Evolutionary conservation across 495 filamentous ascomycete genomes (phyloP).

Genomic region (Darksidea phi): DNA sequence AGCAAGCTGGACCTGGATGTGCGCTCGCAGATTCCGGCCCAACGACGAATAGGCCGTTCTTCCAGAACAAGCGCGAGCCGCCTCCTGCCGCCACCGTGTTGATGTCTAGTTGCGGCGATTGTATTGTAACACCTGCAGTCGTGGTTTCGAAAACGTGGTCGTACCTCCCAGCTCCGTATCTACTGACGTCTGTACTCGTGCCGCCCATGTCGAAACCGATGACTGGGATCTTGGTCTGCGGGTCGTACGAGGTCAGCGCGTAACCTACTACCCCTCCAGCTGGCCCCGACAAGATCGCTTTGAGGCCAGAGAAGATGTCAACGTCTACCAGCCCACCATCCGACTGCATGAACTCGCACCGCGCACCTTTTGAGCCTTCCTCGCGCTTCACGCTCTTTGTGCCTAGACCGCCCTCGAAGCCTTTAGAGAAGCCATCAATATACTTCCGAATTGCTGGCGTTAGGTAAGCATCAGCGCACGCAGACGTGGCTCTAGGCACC

Average conservation of each 20-base stretch:
- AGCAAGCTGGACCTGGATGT: conserved; percentile 91
- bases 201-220: conserved; percentile 98
- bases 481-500: conserved; percentile 82
- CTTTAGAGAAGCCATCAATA: conserved; percentile 79
- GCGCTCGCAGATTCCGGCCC: conserved; percentile 92
- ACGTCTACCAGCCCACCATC: conserved; percentile 80
- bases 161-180: conserved; percentile 84
- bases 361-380: conserved; percentile 55
- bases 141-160: conserved; percentile 98
- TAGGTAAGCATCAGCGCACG: conserved; percentile 93
- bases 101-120: conserved; percentile 94
- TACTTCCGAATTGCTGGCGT: conserved; percentile 96
- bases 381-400: conserved; percentile 62
- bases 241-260: conserved; percentile 88
- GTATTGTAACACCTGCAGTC: conserved; percentile 91
- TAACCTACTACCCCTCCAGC: conserved; percentile 84
- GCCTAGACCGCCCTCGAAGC: conserved; percentile 70
- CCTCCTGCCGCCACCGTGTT: conserved; percentile 96
- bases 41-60: conserved; percentile 93
- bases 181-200: conserved; percentile 90
- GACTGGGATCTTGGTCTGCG: conserved; percentile 79
- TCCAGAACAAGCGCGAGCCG: conserved; percentile 83
- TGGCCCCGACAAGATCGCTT: conserved; percentile 76
- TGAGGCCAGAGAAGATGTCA: conserved; percentile 68
- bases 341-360: conserved; percentile 86